phyloP scores from a whole-genome alignment of 306 rosid species.

The Castanea mollissima region DNA sequence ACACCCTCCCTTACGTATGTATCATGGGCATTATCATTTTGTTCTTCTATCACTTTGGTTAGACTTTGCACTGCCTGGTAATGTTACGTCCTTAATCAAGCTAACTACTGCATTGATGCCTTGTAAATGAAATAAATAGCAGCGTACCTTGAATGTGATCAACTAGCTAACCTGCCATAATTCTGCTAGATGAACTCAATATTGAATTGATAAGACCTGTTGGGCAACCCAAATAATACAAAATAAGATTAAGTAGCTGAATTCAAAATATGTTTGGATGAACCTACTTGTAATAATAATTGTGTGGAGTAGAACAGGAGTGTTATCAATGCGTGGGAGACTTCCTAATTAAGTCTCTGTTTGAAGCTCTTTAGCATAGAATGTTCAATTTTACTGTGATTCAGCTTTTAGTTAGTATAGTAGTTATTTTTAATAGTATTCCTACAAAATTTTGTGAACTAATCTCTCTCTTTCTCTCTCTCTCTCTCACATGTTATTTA shows the following conservation, averaged over 20 bases:
- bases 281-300: not conserved
- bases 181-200: not conserved
- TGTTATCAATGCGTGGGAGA: not conserved
- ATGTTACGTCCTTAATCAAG: slow-evolving; percentile 8
- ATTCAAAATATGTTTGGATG: not conserved
- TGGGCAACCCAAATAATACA: not conserved
- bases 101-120: slow-evolving; percentile 8
- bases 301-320: not conserved
- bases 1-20: not conserved
- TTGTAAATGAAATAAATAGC: not conserved
- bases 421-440: not conserved
- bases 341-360: not conserved
- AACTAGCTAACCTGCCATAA: slow-evolving; percentile 16
- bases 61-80: slow-evolving; percentile 4
- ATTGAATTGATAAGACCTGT: not conserved
- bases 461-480: not conserved
- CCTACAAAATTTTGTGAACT: slow-evolving; percentile 6
- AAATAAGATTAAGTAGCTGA: not conserved
- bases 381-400: not conserved
- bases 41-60: not conserved
- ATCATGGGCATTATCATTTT: not conserved
- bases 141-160: slow-evolving; percentile 1
- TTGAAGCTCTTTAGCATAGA: not conserved
- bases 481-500: slow-evolving; percentile 1
- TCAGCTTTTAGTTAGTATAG: not conserved